Conservation (phyloP, 768 basidiomycete species). For the Phaeotremella fagi region DNA sequence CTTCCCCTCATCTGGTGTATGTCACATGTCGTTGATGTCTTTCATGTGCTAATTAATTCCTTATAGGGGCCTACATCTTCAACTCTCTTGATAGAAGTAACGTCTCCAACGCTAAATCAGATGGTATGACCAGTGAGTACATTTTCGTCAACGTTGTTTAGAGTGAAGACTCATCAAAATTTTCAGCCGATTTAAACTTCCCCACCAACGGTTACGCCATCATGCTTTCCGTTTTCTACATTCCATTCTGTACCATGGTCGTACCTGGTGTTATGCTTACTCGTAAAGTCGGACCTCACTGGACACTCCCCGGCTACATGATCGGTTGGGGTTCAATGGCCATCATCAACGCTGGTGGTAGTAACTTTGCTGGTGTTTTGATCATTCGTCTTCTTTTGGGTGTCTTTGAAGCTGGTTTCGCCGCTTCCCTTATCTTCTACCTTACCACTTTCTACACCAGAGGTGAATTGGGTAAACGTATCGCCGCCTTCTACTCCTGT, state of each 20-base stretch:
- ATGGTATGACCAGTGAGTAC: slow-evolving; percentile 19
- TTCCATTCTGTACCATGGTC: slow-evolving; percentile 16
- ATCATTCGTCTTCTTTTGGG: slow-evolving; percentile 23
- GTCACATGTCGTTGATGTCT: not conserved
- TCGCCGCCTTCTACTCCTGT: slow-evolving; percentile 55
- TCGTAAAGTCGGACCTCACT: slow-evolving; percentile 22
- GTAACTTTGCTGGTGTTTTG: slow-evolving; percentile 16
- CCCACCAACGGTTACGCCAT: slow-evolving; percentile 19
- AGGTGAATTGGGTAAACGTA: slow-evolving; percentile 54
- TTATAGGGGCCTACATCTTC: slow-evolving; percentile 12
- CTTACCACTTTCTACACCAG: slow-evolving; percentile 56
- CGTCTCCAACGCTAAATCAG: slow-evolving; percentile 25
- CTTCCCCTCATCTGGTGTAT: slow-evolving; percentile 15
- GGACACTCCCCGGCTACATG: slow-evolving; percentile 27
- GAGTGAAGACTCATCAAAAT: not conserved
- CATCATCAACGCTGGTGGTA: slow-evolving; percentile 21
- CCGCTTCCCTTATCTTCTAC: slow-evolving; percentile 50
- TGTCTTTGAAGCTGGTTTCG: slow-evolving; percentile 25
- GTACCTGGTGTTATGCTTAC: slow-evolving; percentile 23
- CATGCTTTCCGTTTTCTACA: slow-evolving; percentile 25
- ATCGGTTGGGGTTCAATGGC: slow-evolving; percentile 23
- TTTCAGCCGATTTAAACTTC: slow-evolving; percentile 25
- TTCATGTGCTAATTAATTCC: not conserved
- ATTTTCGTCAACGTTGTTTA: not conserved
- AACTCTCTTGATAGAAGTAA: slow-evolving; percentile 16